These are phyloP conservation scores for Lathyrus tuberosus DNA, from an alignment of 306 rosid genomes.

Conservation along the genomic window DNA sequence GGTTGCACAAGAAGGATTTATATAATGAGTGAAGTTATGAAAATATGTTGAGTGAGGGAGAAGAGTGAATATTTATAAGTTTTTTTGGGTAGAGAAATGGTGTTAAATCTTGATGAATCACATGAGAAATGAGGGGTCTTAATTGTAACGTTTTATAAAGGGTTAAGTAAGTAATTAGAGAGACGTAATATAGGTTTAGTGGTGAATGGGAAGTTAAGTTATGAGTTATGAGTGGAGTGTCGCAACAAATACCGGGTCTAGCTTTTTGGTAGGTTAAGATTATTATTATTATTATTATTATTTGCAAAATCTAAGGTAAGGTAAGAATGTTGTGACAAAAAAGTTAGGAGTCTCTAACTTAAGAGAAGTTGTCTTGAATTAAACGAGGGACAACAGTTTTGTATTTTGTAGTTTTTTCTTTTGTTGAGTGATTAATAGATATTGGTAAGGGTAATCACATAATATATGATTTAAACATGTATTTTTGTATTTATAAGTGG, in stretches of 20 bases:
- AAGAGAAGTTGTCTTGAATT: slow-evolving; percentile 14
- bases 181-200: slow-evolving; percentile 19
- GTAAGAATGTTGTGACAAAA: slow-evolving; percentile 36
- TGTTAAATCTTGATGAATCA: slow-evolving; percentile 2
- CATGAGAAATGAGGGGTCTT: slow-evolving; percentile 21
- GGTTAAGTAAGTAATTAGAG: slow-evolving; percentile 1
- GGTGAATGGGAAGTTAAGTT: slow-evolving; percentile 38
- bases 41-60: slow-evolving; percentile 26
- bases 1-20: background rate
- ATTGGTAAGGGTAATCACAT: too few species aligned
- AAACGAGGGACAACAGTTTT: background rate
- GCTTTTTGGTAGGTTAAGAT: slow-evolving; percentile 37
- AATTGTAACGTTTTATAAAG: slow-evolving; percentile 37
- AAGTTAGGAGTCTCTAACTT: slow-evolving; percentile 7
- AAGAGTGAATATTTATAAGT: slow-evolving; percentile 31
- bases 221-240: slow-evolving; percentile 43
- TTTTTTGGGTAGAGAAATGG: slow-evolving; percentile 24
- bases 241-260: slow-evolving; percentile 45
- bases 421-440: too few species aligned
- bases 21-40: background rate
- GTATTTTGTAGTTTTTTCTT: too few species aligned
- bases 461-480: too few species aligned
- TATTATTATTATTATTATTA: background rate
- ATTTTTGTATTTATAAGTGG: too few species aligned
- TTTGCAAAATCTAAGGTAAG: slow-evolving; percentile 24